A percentile compares a stretch with the other conserved stretches of the same genome.
phyloP scores from a whole-genome alignment of 441 rosid genomes.

The Aleurites moluccanus region DNA sequence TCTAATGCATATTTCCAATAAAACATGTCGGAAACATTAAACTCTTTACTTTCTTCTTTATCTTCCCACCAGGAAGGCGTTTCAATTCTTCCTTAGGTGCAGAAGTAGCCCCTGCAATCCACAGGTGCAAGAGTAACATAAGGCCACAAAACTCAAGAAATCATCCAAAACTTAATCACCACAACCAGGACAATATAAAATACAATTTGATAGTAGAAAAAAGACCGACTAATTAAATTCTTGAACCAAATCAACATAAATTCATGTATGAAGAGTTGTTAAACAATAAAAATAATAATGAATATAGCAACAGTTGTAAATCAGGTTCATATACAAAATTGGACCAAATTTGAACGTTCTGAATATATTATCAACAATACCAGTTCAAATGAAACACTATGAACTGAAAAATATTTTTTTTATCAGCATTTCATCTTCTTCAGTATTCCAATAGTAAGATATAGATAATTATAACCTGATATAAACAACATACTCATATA shows the following conservation, averaged over 20 bases:
- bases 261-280: neutral
- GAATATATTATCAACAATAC: neutral
- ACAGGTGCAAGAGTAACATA: neutral
- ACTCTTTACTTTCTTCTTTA: slow-evolving; percentile 84
- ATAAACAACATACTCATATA: neutral
- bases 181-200: neutral
- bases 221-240: neutral
- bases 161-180: neutral
- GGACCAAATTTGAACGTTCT: neutral
- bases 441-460: neutral
- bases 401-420: neutral
- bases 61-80: slow-evolving; percentile 92
- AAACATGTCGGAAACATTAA: neutral
- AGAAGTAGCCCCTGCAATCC: slow-evolving; percentile 34
- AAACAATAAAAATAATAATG: too few species aligned
- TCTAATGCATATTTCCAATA: neutral
- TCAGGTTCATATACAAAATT: neutral
- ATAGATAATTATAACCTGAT: neutral
- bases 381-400: neutral
- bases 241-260: neutral
- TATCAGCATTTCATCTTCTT: neutral
- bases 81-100: slow-evolving; percentile 77
- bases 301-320: neutral
- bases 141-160: neutral
- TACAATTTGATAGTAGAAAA: neutral